Evolutionary conservation across 257 asterid species (phyloP).

Genomic region (Salvia splendens): DNA sequence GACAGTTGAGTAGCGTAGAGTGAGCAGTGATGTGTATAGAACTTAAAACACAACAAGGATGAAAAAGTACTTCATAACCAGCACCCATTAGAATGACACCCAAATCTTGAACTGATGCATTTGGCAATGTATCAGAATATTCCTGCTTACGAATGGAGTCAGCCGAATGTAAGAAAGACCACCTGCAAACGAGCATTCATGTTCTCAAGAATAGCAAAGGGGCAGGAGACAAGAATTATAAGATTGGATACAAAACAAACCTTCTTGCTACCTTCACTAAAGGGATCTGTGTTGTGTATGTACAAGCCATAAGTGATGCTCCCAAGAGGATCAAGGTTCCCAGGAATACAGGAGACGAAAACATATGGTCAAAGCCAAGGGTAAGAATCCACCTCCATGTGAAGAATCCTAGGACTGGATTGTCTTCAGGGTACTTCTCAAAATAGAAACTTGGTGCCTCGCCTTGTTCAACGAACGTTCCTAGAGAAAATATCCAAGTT

Average conservation of each 20-base stretch:
- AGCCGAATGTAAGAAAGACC: constrained; percentile 75
- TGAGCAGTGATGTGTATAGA: too few relatives aligned
- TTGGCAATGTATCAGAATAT: constrained; percentile 64
- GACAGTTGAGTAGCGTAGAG: too few relatives aligned
- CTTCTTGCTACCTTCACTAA: constrained; percentile 85
- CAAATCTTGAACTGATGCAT: constrained; percentile 71
- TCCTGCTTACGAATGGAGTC: constrained; percentile 72
- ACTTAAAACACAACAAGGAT: constrained; percentile 14
- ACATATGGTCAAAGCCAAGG: constrained; percentile 89
- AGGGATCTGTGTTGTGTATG: constrained; percentile 83
- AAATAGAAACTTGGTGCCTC: constrained; percentile 69
- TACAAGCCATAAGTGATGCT: constrained; percentile 89
- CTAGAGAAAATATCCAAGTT: constrained; percentile 36
- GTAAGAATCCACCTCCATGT: constrained; percentile 87
- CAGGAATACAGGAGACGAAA: constrained; percentile 74
- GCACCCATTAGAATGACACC: constrained; percentile 72
- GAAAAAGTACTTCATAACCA: constrained; percentile 74
- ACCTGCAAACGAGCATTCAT: constrained; percentile 45
- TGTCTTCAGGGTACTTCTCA: constrained; percentile 62
- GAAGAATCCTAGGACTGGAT: constrained; percentile 69
- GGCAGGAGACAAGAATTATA: constrained; percentile 4
- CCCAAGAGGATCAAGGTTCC: constrained; percentile 69
- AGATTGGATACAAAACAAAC: constrained; percentile 49
- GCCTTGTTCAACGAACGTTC: constrained; percentile 75
- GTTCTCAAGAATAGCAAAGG: constrained; percentile 23